phyloP scores from a whole-genome alignment of 73 alveolate species.

The Paramecium primaurelia region DNA sequence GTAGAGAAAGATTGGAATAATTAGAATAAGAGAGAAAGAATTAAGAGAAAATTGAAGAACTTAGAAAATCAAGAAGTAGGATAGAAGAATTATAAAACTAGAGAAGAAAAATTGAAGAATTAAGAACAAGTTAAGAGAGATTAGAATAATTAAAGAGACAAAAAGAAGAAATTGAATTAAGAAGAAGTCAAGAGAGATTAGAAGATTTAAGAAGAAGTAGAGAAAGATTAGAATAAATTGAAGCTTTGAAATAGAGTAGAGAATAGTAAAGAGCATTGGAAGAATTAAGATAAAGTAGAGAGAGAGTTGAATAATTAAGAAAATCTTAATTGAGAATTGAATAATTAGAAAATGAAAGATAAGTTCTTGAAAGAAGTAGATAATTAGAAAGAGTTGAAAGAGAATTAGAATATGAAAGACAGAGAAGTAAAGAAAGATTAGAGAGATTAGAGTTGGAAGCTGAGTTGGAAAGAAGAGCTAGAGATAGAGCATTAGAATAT shows the following conservation, averaged over 20 bases:
- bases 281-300: neutral
- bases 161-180: conserved; percentile 7
- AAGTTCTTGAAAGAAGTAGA: conserved; percentile 33
- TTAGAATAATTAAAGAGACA: neutral
- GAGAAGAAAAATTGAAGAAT: conserved; percentile 36
- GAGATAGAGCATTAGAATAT: conserved; percentile 51
- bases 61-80: conserved; percentile 41
- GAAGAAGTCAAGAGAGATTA: conserved; percentile 26
- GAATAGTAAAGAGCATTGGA: neutral
- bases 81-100: conserved; percentile 31
- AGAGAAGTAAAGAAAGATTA: conserved; percentile 37
- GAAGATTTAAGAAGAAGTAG: neutral
- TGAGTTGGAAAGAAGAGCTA: conserved; percentile 48
- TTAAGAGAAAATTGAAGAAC: conserved; percentile 31
- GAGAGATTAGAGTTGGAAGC: conserved; percentile 47
- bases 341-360: conserved; percentile 20
- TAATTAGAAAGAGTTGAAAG: conserved; percentile 46
- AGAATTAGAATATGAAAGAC: conserved; percentile 43
- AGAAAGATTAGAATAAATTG: conserved; percentile 44
- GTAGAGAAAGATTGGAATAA: conserved; percentile 41
- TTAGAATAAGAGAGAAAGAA: conserved; percentile 44
- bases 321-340: conserved; percentile 33
- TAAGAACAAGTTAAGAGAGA: conserved; percentile 30
- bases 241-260: conserved; percentile 13
- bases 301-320: conserved; percentile 1